These are phyloP conservation scores for Boletus tomentosulus DNA, from an alignment of 768 basidiomycete species.

Conservation along the genomic window DNA sequence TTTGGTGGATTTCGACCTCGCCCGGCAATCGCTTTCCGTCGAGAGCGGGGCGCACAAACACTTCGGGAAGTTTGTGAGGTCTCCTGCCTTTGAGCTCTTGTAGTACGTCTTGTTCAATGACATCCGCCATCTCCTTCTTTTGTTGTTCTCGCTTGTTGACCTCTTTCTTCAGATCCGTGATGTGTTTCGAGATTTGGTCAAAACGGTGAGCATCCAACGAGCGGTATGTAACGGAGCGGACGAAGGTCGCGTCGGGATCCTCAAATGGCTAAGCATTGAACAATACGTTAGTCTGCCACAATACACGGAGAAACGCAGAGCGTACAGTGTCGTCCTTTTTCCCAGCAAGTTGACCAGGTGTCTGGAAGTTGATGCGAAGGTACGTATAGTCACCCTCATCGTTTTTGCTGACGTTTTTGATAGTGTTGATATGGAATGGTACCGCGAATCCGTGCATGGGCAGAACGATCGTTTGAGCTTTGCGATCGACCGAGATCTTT, in stretches of 20 bases:
- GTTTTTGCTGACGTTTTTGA: constrained; percentile 96
- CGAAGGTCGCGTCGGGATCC: constrained; percentile 92
- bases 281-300: constrained; percentile 3
- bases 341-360: constrained; percentile 93
- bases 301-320: background rate
- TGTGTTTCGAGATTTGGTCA: constrained; percentile 83
- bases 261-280: constrained; percentile 71
- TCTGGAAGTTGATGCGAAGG: constrained; percentile 96
- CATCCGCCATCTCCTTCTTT: constrained; percentile 97
- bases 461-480: constrained; percentile 82
- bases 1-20: constrained; percentile 98
- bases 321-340: constrained; percentile 97
- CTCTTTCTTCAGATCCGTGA: constrained; percentile 93
- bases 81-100: constrained; percentile 86
- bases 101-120: constrained; percentile 89
- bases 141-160: constrained; percentile 97
- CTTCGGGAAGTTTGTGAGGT: constrained; percentile 83
- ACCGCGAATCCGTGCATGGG: constrained; percentile 95
- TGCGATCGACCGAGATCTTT: constrained; percentile 89
- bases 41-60: constrained; percentile 88
- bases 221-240: constrained; percentile 92
- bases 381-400: constrained; percentile 95
- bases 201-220: constrained; percentile 88
- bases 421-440: constrained; percentile 96
- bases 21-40: constrained; percentile 95